Evolutionary conservation across 176 grass and related monocot species (phyloP).

Genomic region (Carex pumila): DNA sequence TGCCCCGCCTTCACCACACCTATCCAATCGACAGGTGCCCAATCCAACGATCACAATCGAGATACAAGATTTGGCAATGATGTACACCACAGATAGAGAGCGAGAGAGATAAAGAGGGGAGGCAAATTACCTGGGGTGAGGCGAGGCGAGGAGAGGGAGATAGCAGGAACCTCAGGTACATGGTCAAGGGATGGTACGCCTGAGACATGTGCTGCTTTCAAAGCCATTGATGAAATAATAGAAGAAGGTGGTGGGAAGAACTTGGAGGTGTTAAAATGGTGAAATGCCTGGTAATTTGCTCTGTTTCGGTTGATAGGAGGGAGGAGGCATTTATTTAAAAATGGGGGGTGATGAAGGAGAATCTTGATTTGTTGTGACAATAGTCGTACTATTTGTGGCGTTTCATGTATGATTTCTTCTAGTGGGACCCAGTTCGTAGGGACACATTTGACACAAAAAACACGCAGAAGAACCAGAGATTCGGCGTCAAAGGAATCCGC

Average conservation of each 20-base stretch:
- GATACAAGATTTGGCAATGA: neutral
- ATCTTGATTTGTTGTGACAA: neutral
- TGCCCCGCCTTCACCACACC: neutral
- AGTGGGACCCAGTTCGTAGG: neutral
- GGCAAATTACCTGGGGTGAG: slow-evolving; percentile 17
- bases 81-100: neutral
- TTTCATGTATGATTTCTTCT: neutral
- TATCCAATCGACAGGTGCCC: neutral
- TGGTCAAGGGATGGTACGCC: slow-evolving; percentile 50
- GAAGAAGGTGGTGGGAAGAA: neutral
- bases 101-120: neutral
- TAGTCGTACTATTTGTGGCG: neutral
- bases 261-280: neutral
- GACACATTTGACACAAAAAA: neutral
- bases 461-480: neutral
- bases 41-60: neutral
- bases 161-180: slow-evolving; percentile 24
- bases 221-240: slow-evolving; percentile 33
- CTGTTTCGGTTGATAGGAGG: neutral
- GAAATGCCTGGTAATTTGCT: neutral
- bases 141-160: slow-evolving; percentile 26
- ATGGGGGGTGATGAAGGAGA: neutral
- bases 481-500: neutral
- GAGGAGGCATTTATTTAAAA: slow-evolving; percentile 10
- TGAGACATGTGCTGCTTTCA: slow-evolving; percentile 74